Base-by-base conservation (phyloP, 2,329 filamentous ascomycete species). In the Sporothrix dimorphospora region DNA sequence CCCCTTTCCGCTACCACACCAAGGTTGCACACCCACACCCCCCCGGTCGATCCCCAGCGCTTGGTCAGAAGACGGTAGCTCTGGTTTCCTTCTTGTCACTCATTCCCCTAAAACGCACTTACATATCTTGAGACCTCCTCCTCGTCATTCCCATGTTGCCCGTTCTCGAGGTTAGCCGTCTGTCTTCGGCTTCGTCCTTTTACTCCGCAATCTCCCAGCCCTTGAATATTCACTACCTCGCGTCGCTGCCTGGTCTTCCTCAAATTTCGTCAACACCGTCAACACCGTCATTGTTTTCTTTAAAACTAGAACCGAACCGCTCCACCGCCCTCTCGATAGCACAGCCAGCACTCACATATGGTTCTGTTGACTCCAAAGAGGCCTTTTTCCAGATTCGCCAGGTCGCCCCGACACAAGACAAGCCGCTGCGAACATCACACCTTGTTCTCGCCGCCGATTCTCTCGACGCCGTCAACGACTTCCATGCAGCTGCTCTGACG, bases 101-200 rank as follows among this genome's bases (percentile, higher is more conserved):
- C n/a, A 47, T 45, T 14, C 45, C 70, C 51, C 70, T 40, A 69
- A 55, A 59, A 66, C 67, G 34, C 61, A 45, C 53, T 63, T 40
- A 71, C 57, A 72, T 68, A 70, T 70, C 38, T 61, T 47, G 45
- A 38, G 53, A 61, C 53, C 47, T 45, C n/a, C 14, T 30, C 21
- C 53, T 45, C 66, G n/a, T 55, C 57, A 45, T 72, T 57, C 40
- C 72, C 71, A 83, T 83, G 79, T 78, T 86, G 74, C 86, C 88
- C 66, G 84, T 84, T 75, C 78, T 89, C 75, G 84, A 88, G 78
- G 94, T 97, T 78, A 90, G 90, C 73, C 90, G 94, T 80, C 88
- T 97, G 70, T 89, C 93, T 71, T 89, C 90, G 47, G 92, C 94
- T 3, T 89, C 91, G 67, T 96, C 93, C 8, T 97, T 97, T 84